Evolutionary conservation across 225 moss, liverwort and hornwort species (phyloP).

Genomic region (Anthoceros angustus): DNA sequence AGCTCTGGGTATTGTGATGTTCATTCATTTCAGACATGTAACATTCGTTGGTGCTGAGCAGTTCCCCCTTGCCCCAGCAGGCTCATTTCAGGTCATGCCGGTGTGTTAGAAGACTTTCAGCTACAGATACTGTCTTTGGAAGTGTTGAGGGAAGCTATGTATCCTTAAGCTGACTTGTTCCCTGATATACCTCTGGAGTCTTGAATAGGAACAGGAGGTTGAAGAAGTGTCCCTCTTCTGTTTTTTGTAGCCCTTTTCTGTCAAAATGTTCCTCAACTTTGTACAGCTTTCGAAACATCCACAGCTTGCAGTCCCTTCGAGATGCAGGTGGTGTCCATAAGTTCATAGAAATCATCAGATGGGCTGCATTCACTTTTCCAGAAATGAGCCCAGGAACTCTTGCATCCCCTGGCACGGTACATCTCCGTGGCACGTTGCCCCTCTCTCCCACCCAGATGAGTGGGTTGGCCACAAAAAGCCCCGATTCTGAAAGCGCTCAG

Average conservation of each 20-base stretch:
- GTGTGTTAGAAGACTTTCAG: conserved; percentile 35
- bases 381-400: conserved; percentile 15
- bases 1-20: background rate
- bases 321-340: conserved; percentile 48
- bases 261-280: conserved; percentile 24
- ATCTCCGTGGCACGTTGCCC: conserved; percentile 13
- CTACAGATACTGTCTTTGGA: conserved; percentile 61
- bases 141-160: conserved; percentile 69
- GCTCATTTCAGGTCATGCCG: conserved; percentile 4
- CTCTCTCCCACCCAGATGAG: conserved; percentile 1
- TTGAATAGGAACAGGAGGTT: background rate
- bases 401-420: background rate
- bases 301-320: conserved; percentile 42
- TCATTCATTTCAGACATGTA: background rate
- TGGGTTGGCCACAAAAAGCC: conserved; percentile 4
- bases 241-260: conserved; percentile 3
- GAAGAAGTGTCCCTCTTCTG: background rate
- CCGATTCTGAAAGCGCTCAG: conserved; percentile 15
- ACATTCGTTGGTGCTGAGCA: background rate
- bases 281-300: conserved; percentile 45
- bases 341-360: conserved; percentile 49
- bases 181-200: background rate
- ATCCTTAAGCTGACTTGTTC: conserved; percentile 26
- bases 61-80: too few relatives aligned
- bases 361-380: conserved; percentile 37